Evolutionary conservation across 2,329 filamentous ascomycete species (phyloP), one percentile per base, ranked within the genome.

Genomic region (Penicillium janthinellum): DNA sequence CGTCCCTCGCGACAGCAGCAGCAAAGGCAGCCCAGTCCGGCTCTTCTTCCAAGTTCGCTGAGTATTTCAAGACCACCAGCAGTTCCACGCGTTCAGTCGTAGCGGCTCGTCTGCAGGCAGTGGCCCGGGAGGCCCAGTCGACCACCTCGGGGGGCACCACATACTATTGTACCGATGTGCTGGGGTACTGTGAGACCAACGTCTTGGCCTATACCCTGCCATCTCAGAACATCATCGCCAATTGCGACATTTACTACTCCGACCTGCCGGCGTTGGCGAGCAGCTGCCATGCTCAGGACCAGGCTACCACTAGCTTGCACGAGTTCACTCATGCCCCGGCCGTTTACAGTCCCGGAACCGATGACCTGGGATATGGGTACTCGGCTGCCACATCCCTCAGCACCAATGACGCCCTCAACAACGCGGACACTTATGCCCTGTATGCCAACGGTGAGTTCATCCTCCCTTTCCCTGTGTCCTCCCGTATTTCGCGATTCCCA

Each of bases 181-280:
- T 84, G 68, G 71, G 73, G 1, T 81, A 80, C 62, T 90, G 87
- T 65, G 63, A 70, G 5, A 62, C 65, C 49, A 79, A 79, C 48
- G 83, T 87, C 3, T 75, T 90, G 17, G 88, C 87, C 1, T 90
- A 88, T 72, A 88, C 86, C 0, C 73, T 87, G 4, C 84, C 85
- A 0, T 75, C 78, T 1, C 68, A 67, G 31, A 83, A 82, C 71
- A 77, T 82, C 70, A 84, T 89, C 73, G 84, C 83, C 57, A 88
- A 88, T 77, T 90, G 87, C 75, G 78, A 81, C 14, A 73, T 85
- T 75, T 90, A 87, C 78, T 82, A 75, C 54, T 61, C 70, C 47
- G 76, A 72, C 12, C 79, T 90, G 8, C 78, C 84, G 0, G 78
- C 79, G 1, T 59, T 85, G 34, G 76, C 82, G 8, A 66, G 65